Conservation (phyloP, 140 eudicot genomes). For the Senecio squalidus region DNA sequence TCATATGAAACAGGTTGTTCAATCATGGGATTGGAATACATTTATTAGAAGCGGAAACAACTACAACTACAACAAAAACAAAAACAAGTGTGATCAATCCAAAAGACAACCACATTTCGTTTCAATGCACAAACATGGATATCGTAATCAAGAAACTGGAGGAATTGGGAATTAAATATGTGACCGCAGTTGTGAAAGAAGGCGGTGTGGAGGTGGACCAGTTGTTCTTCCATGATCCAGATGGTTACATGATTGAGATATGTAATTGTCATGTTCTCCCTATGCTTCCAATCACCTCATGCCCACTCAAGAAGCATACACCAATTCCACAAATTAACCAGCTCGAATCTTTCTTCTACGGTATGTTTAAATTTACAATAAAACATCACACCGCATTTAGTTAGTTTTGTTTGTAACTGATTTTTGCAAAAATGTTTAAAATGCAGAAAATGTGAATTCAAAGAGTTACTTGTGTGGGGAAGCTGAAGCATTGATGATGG, state of each 20-base stretch:
- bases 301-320: conserved; percentile 42
- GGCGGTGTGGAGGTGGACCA: conserved; percentile 79
- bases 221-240: conserved; percentile 86
- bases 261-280: conserved; percentile 92
- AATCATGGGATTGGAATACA: conserved; percentile 58
- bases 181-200: conserved; percentile 70
- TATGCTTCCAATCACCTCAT: conserved; percentile 57
- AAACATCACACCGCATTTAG: neutral
- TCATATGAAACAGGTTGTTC: conserved; percentile 29
- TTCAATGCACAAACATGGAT: conserved; percentile 64
- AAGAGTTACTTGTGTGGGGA: conserved; percentile 37
- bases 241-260: conserved; percentile 90
- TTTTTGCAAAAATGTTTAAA: conserved; percentile 11
- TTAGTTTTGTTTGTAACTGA: neutral
- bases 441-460: conserved; percentile 32
- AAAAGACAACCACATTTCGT: conserved; percentile 81
- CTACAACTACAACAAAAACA: conserved; percentile 27
- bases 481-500: conserved; percentile 59
- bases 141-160: conserved; percentile 41
- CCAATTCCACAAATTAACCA: conserved; percentile 9
- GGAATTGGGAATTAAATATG: conserved; percentile 45
- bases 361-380: conserved; percentile 8
- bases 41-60: conserved; percentile 51
- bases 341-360: conserved; percentile 24
- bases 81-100: conserved; percentile 59